Base-by-base conservation (phyloP, 805 yeast genomes). In the Isabelozyma heimii region DNA sequence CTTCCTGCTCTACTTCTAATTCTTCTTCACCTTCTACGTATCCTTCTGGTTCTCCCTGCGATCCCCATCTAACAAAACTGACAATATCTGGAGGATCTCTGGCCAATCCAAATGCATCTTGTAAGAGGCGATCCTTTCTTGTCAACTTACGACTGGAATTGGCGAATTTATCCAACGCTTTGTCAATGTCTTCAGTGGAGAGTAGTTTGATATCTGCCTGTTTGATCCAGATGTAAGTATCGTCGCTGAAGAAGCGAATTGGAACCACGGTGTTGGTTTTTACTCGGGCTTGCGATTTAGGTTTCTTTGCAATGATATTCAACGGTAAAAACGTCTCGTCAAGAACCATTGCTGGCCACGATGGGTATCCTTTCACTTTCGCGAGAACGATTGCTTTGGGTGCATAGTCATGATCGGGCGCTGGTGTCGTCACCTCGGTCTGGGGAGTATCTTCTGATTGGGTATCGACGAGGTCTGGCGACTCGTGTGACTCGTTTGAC, bases 331-430 rank as follows among this genome's bases (percentile, higher is more conserved):
- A 65, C 14, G 76, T 74, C 50, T 72, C 79, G 1, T 84, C 85
- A 4, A 89, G 77, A 4, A 88, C 83, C 82, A 89, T 84, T 2
- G 91, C 91, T 0, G 97, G 97, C 97, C 97, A 89, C 40, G 91
- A 86, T 2, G 96, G 88, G 61, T 83, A 89, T 8, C 96, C 95
- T 60, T 88, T 89, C 43, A 89, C 83, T 65, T 89, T 89, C 7
- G 94, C 94, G 20, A 89, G 73, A 0, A 89, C 70, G 17, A 61
- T 45, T 8, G 60, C 42, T 16, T 45, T 53, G 16, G 63, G 62
- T 13, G 9, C 24, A 10, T 15, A 40, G 4, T 40, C 42, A 35
- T 30, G 35, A 10, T 10, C 10, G 1, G 35, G 35, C 4, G 35
- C 35, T 10, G 35, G 35, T 10, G 35, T 10, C 2, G n/a, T 30